A percentile compares a stretch with the other conserved stretches of the same genome.
phyloP scores from a whole-genome alignment of 1,284 basidiomycete species.

The Pseudozyma tsukubaensis region DNA sequence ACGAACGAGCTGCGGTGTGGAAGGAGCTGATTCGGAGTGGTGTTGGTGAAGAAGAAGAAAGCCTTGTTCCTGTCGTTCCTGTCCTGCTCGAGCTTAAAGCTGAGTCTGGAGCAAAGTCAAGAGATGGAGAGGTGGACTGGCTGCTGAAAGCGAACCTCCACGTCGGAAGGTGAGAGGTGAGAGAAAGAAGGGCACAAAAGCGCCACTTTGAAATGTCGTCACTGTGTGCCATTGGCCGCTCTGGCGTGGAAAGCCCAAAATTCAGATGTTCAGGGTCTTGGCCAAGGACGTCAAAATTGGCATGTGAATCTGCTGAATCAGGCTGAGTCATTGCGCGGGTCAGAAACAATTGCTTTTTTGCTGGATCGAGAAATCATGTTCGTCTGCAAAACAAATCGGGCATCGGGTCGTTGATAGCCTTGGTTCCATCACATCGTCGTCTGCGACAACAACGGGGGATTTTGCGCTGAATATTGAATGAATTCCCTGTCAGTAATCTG shows the following conservation, averaged over 20 bases:
- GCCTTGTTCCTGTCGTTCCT: not conserved
- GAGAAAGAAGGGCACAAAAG: slow-evolving; percentile 1
- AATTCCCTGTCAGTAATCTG: too few relatives aligned
- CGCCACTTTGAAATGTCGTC: slow-evolving; percentile 22
- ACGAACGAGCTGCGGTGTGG: too few relatives aligned
- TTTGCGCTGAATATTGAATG: too few relatives aligned
- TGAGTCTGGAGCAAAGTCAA: too few relatives aligned
- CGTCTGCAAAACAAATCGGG: not conserved
- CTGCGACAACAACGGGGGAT: too few relatives aligned
- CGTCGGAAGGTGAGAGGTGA: slow-evolving; percentile 2
- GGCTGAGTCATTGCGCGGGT: slow-evolving; percentile 53
- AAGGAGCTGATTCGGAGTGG: too few relatives aligned
- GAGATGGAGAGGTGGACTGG: too few relatives aligned
- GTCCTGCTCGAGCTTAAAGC: too few relatives aligned
- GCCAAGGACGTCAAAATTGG: slow-evolving; percentile 4
- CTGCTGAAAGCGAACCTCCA: slow-evolving; percentile 23
- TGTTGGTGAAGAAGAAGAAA: not conserved
- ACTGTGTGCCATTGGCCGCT: slow-evolving; percentile 2
- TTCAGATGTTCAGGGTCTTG: not conserved
- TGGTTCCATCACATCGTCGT: too few relatives aligned
- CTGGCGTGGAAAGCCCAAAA: slow-evolving; percentile 1
- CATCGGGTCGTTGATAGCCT: too few relatives aligned
- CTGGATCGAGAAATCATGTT: not conserved
- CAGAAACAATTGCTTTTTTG: too few relatives aligned
- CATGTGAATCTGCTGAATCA: slow-evolving; percentile 45